Percentiles rank a stretch among this genome's conserved stretches.
These are phyloP conservation scores for Silene uniflora DNA, from an alignment of 148 eudicot species.

Conservation along the genomic window DNA sequence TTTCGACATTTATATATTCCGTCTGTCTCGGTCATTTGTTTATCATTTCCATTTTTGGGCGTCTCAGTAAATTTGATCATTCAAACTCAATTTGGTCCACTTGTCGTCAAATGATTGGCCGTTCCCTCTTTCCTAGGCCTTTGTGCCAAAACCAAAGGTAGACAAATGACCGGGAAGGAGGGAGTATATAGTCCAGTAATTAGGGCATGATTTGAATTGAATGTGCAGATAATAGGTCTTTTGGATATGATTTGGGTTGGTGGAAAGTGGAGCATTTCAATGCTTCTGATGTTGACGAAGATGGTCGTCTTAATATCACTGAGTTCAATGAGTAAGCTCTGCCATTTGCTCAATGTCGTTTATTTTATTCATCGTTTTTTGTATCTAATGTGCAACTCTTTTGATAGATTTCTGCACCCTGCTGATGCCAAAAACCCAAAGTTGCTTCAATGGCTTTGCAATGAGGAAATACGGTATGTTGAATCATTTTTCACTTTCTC, in stretches of 20 bases:
- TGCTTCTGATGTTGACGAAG: constrained; percentile 88
- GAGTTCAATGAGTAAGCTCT: constrained; percentile 93
- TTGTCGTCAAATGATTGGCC: too few species aligned
- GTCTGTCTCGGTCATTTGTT: too few species aligned
- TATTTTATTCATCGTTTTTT: constrained; percentile 2
- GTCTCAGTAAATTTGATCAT: too few species aligned
- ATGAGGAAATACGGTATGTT: constrained; percentile 82
- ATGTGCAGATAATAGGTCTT: constrained; percentile 55
- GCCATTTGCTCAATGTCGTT: constrained; percentile 5
- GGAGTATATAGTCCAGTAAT: too few species aligned
- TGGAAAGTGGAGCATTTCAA: constrained; percentile 98
- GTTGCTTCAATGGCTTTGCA: constrained; percentile 86
- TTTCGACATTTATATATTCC: too few species aligned
- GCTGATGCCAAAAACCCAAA: constrained; percentile 80
- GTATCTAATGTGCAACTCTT: constrained; percentile 19
- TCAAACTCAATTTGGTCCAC: too few species aligned
- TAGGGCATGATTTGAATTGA: background rate
- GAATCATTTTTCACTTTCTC: background rate
- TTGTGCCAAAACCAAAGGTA: too few species aligned
- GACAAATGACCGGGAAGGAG: too few species aligned
- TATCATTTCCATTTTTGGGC: too few species aligned
- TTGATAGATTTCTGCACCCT: constrained; percentile 79
- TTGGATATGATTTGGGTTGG: constrained; percentile 98
- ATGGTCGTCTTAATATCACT: constrained; percentile 75
- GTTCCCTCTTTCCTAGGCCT: too few species aligned